Base-by-base conservation (phyloP, 352 stramenopile genomes). In the Phytophthora meadii region DNA sequence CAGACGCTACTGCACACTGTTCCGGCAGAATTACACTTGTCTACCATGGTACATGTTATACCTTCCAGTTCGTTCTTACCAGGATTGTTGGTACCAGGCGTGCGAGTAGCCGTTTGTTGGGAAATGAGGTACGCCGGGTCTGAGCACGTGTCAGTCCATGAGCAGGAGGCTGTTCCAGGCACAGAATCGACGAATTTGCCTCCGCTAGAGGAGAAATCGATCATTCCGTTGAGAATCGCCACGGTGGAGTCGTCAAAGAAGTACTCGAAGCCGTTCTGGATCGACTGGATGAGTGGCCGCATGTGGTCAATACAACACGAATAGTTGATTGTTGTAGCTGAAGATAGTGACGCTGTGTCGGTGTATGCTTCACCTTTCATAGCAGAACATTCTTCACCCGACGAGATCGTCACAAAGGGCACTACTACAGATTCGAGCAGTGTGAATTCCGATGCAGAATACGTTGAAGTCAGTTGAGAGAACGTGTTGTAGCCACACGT, bases 221-320 rank as follows among this genome's bases (percentile, higher is more conserved):
- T 70, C 61, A 84, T 79, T 14, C 78, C 78, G 42, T 82, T 84
- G 8, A 84, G 53, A 32, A 83, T 82, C 17, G 78, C 68, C 10
- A 74, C 52, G 4, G 69, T 67, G 22, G 64, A 58, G 54, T 75
- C 67, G 50, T 63, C 77, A 41, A 77, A 68, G 36, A 87, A 58
- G 61, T 79, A 76, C 63, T 75, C 39, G 40, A 84, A 76, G 10
- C 56, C 67, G 30, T 60, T 44, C 47, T 78, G 61, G 19, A 87
- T 65, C 0, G 75, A 74, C 42, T 84, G 44, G 28, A 87, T 70
- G 19, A 87, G 54, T 48, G 78, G 72, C 34, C 75, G 74, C 61
- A 79, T 62, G 39, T 73, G 61, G 30, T 79, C 17, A 25, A 82
- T 70, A 49, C 78, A 87, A 59, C 78, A 87, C 27, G 61, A 74